phyloP scores from a whole-genome alignment of 345 rosid species.

The Populus tremula region DNA sequence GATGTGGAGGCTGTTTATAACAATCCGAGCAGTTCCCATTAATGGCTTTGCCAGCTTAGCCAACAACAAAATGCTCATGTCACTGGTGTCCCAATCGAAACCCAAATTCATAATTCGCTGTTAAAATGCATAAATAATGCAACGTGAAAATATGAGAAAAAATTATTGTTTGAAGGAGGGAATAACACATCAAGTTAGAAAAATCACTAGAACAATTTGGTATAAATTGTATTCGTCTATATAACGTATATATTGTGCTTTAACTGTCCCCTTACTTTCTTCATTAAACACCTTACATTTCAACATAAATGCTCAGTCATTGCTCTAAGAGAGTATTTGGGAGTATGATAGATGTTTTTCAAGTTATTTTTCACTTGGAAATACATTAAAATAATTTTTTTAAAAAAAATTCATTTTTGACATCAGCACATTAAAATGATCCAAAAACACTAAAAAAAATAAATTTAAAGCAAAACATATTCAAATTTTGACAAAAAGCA shows the following conservation, averaged over 20 bases:
- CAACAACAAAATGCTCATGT: constrained; percentile 76
- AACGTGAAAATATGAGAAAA: constrained; percentile 4
- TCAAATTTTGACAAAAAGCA: too few species aligned
- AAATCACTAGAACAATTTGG: background rate
- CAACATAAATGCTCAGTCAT: background rate
- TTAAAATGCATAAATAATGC: constrained; percentile 16
- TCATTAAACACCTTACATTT: background rate
- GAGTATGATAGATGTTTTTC: too few species aligned
- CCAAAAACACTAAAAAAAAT: too few species aligned
- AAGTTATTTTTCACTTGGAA: too few species aligned
- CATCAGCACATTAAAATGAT: too few species aligned
- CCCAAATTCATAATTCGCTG: constrained; percentile 76
- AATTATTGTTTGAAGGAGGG: background rate
- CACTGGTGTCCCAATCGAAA: constrained; percentile 82
- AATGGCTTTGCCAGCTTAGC: constrained; percentile 88
- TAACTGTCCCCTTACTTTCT: background rate
- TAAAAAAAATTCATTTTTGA: too few species aligned
- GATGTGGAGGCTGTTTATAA: constrained; percentile 84
- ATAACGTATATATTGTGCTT: background rate
- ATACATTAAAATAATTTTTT: too few species aligned
- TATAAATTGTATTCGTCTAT: background rate
- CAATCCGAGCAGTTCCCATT: constrained; percentile 79
- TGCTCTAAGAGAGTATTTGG: too few species aligned
- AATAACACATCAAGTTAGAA: constrained; percentile 12
- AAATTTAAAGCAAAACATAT: too few species aligned